These are phyloP conservation scores for Pseudocercospora eumusae DNA, from an alignment of 2,329 filamentous ascomycete species.

Conservation along the genomic window DNA sequence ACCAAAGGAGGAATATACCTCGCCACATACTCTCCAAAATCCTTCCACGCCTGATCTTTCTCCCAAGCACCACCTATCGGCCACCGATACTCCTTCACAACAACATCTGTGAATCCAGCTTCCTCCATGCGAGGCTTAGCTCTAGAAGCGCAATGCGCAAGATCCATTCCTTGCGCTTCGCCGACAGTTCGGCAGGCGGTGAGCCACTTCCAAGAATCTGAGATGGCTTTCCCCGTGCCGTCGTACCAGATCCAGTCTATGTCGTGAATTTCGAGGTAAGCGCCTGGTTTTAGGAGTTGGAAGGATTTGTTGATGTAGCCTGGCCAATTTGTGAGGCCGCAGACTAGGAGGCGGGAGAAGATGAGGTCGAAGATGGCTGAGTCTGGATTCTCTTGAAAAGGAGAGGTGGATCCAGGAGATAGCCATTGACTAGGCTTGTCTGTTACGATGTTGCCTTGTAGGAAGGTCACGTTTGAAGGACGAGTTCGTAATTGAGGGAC, in stretches of 20 bases:
- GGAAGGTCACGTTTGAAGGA: constrained; percentile 17
- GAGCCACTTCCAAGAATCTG: constrained; percentile 26
- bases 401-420: not conserved
- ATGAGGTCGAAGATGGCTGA: constrained; percentile 25
- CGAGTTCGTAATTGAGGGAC: constrained; percentile 29
- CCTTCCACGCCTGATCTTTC: constrained; percentile 14
- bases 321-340: constrained; percentile 28
- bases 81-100: constrained; percentile 25
- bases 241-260: constrained; percentile 22
- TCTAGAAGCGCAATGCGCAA: constrained; percentile 15
- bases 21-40: constrained; percentile 21
- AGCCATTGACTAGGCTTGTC: constrained; percentile 11
- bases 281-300: constrained; percentile 26
- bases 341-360: constrained; percentile 30
- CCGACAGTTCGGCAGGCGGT: constrained; percentile 4
- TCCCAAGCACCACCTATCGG: constrained; percentile 17
- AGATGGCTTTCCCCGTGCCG: constrained; percentile 11
- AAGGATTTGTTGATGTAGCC: constrained; percentile 21
- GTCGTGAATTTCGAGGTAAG: constrained; percentile 30
- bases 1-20: constrained; percentile 11
- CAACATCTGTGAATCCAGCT: constrained; percentile 28
- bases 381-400: not conserved
- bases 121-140: constrained; percentile 22
- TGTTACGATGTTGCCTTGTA: constrained; percentile 20
- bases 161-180: constrained; percentile 19